These are phyloP conservation scores for Fomes fomentarius DNA, from an alignment of 1,284 basidiomycete genomes.

Conservation along the genomic window DNA sequence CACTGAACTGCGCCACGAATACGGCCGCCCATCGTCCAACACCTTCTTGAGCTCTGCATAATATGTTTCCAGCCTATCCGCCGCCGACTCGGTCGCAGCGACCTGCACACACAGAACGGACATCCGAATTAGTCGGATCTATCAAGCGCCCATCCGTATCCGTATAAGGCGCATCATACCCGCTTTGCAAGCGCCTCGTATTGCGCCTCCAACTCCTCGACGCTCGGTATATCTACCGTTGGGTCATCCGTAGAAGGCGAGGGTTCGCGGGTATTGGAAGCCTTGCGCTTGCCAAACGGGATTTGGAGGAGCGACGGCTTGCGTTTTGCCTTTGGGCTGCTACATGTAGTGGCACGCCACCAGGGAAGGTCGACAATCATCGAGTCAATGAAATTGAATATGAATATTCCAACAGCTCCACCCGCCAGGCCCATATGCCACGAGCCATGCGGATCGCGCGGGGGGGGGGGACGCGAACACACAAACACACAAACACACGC, in stretches of 20 bases:
- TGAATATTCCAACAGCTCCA: too few species aligned
- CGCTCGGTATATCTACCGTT: neutral
- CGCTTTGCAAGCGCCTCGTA: conserved; percentile 7
- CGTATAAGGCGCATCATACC: conserved; percentile 2
- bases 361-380: neutral
- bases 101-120: too few species aligned
- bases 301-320: conserved; percentile 12
- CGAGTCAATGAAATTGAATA: neutral
- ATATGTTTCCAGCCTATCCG: conserved; percentile 21
- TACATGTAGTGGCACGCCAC: neutral
- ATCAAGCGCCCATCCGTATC: neutral
- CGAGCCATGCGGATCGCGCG: too few species aligned
- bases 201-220: conserved; percentile 15
- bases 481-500: neutral
- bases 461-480: too few species aligned
- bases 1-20: conserved; percentile 23
- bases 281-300: conserved; percentile 6
- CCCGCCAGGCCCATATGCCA: too few species aligned
- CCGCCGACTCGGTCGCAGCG: conserved; percentile 11
- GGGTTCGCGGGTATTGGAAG: neutral
- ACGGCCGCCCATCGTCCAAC: conserved; percentile 22
- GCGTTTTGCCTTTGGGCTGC: conserved; percentile 9
- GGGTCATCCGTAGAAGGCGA: neutral
- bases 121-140: neutral
- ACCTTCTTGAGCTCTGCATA: conserved; percentile 22